Conservation (phyloP, 1,139 yeast species). For the Kodamaea plutei region DNA sequence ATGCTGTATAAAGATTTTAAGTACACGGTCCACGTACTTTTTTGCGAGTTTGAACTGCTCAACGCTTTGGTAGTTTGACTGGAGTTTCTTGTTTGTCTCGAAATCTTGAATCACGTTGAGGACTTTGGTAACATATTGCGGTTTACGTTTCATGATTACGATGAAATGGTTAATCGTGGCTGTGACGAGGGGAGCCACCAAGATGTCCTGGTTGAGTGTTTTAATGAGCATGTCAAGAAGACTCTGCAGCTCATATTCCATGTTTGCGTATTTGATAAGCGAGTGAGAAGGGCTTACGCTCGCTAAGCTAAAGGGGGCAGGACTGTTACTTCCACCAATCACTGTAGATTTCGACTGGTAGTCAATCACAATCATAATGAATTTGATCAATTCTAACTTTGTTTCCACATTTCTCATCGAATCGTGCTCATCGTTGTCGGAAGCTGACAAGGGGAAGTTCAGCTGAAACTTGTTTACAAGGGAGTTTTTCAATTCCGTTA, state of each 20-base stretch:
- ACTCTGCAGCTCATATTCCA: constrained; percentile 72
- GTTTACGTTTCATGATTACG: constrained; percentile 52
- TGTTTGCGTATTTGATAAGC: constrained; percentile 47
- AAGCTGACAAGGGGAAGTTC: constrained; percentile 40
- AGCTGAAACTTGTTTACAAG: constrained; percentile 21
- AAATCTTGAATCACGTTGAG: constrained; percentile 31
- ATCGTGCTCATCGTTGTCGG: constrained; percentile 51
- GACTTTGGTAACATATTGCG: constrained; percentile 46
- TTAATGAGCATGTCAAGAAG: constrained; percentile 62
- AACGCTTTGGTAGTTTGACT: constrained; percentile 43
- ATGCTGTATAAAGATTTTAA: constrained; percentile 35
- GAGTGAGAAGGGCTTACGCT: constrained; percentile 65
- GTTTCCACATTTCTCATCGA: constrained; percentile 48
- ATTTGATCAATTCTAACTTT: constrained; percentile 65
- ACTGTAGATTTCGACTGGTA: constrained; percentile 58
- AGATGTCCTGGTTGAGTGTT: constrained; percentile 51
- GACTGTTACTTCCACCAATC: constrained; percentile 13
- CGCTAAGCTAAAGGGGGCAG: constrained; percentile 47
- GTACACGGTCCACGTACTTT: constrained; percentile 40
- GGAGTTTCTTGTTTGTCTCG: constrained; percentile 37
- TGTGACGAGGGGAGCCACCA: constrained; percentile 53
- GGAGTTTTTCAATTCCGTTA: constrained; percentile 40
- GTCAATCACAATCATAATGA: constrained; percentile 66
- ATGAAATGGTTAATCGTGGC: constrained; percentile 53
- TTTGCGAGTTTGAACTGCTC: constrained; percentile 41